Base-by-base conservation (phyloP, 257 asterid genomes). In the Primulina huaijiensis region DNA sequence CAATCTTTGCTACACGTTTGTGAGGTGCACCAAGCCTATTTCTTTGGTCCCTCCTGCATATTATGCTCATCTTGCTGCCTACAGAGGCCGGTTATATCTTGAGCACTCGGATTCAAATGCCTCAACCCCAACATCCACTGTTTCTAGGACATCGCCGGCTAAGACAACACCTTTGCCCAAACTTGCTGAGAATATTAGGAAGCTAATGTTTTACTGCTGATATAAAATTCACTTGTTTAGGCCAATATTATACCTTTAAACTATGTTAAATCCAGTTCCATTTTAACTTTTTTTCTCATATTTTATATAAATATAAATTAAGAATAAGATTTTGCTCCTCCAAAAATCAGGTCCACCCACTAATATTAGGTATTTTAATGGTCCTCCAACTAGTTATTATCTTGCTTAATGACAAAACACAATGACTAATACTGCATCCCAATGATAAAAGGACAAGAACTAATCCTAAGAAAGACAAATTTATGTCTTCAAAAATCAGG, bases 41-140 rank as follows among this genome's bases (percentile, higher is more conserved):
- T 94, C 99, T 14, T 56, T 94, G 80, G 99, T 94, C 38, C 99
- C 99, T 0, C 97, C 99, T 0, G 97, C 85, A 56, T 91, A 94
- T 27, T 94, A 94, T 23, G 99, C 99, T 0, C 99, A 94, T 52
- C 88, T 94, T 34, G 99, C 96, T 14, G 99, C 99, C 0, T 94
- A 91, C 35, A 80, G 99, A 77, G 99, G 99, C 31, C 69, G 99
- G 56, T 58, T 94, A 40, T 94, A 92, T 77, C 89, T 89, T 7
- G 95, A 92, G 1, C 86, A 91, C 3, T 71, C 85, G 1, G 97
- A 87, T 31, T 70, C 74, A 4, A 56, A 77, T 33, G 31, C 75
- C 29, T n/a, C n/a, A 6, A 21, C 53, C 7, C 72, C 60, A 66
- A 76, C 65, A 37, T 60, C 82, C 30, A 35, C 80, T 2, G 38